A percentile compares a stretch with the other conserved stretches of the same genome.
Conservation (phyloP, 768 basidiomycete genomes). For the Lactarius akahatsu region DNA sequence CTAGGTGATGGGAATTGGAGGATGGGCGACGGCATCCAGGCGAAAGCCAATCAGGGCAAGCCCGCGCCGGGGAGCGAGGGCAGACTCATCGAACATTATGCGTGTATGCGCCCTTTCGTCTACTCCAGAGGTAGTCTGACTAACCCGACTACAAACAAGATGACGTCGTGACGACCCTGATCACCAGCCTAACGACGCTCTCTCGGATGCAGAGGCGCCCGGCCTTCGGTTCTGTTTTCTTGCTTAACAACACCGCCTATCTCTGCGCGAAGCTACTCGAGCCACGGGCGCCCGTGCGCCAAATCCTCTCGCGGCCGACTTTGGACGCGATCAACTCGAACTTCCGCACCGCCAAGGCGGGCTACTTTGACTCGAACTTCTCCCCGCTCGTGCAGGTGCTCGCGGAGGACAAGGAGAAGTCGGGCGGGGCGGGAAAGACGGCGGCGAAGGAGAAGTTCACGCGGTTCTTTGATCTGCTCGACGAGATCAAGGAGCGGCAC, state of each 20-base stretch:
- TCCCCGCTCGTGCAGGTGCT: conserved; percentile 69
- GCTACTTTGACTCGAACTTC: conserved; percentile 82
- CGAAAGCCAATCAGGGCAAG: conserved; percentile 44
- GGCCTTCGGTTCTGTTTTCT: conserved; percentile 70
- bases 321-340: conserved; percentile 63
- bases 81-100: conserved; percentile 69
- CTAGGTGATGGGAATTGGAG: conserved; percentile 90
- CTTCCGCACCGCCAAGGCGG: conserved; percentile 79
- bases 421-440: conserved; percentile 41
- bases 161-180: conserved; percentile 68
- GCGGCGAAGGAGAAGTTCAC: conserved; percentile 82
- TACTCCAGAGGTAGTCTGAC: neutral
- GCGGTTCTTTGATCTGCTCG: conserved; percentile 75
- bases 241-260: conserved; percentile 78
- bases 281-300: conserved; percentile 47
- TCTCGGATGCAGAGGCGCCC: conserved; percentile 59
- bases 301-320: conserved; percentile 60
- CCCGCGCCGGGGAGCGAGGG: conserved; percentile 54
- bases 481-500: conserved; percentile 78
- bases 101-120: conserved; percentile 48
- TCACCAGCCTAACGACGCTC: conserved; percentile 61
- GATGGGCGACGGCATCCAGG: conserved; percentile 80
- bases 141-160: conserved; percentile 45
- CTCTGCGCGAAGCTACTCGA: conserved; percentile 59
- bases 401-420: conserved; percentile 49